Percentiles rank a stretch among this genome's conserved stretches.
These are phyloP conservation scores for Vitis labrusca DNA, from an alignment of 164 flowering plant genomes.

Conservation along the genomic window DNA sequence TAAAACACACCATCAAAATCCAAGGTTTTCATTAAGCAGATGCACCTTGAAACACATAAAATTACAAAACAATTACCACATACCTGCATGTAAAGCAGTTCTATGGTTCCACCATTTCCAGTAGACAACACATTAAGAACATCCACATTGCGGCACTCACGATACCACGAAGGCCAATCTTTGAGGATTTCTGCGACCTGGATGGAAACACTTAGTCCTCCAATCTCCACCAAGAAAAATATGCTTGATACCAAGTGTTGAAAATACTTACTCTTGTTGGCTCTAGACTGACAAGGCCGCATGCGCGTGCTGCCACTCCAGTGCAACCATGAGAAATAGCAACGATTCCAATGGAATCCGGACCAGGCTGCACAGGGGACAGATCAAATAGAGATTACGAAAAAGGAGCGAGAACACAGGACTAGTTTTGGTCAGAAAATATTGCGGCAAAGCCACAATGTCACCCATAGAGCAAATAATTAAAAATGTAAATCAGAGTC, in stretches of 20 bases:
- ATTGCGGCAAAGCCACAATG: not conserved
- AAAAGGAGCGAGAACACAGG: not conserved
- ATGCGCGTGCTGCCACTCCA: conserved; percentile 97
- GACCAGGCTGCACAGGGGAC: conserved; percentile 80
- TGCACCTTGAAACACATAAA: not conserved
- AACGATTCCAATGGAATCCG: conserved; percentile 99
- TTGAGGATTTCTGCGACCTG: conserved; percentile 83
- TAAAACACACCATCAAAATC: conserved; percentile 14
- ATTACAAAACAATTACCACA: conserved; percentile 3
- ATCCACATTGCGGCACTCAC: conserved; percentile 72
- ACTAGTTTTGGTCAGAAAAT: not conserved
- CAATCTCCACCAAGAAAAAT: not conserved
- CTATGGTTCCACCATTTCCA: conserved; percentile 73
- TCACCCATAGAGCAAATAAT: not conserved
- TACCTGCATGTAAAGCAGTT: conserved; percentile 81
- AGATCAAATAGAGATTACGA: not conserved
- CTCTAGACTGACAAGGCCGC: conserved; percentile 94
- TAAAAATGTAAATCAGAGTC: no score
- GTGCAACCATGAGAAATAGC: conserved; percentile 96
- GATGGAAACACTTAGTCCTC: not conserved
- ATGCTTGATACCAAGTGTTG: not conserved
- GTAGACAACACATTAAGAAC: conserved; percentile 61
- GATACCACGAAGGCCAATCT: conserved; percentile 78
- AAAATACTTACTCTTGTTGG: conserved; percentile 54
- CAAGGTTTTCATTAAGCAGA: not conserved